Evolutionary conservation across 1,139 yeast genomes (phyloP), one percentile per base, ranked within the genome.

Genomic region (Scheffersomyces illinoinensis): DNA sequence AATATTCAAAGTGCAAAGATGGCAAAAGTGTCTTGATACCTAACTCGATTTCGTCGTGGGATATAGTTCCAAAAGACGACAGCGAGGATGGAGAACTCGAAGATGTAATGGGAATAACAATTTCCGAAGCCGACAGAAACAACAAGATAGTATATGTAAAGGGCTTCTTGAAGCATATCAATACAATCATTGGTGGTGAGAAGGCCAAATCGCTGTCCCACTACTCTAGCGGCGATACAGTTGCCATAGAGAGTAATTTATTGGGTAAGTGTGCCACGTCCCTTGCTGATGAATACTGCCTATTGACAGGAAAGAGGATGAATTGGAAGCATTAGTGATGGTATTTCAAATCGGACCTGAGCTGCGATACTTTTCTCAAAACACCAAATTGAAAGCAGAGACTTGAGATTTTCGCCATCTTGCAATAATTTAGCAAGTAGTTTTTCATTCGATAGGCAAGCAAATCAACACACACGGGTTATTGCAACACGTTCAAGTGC

Each of bases 1-100:
- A 50, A 0, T 52, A 53, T 18, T 50, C 57, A 12, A 52, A 61
- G 1, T 68, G 72, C 59, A 54, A 53, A 2, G 70, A 67, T 57
- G 71, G 71, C 6, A 67, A 65, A 55, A 64, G 63, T 50, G 71
- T 66, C 1, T 58, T 69, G 54, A 67, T 67, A 7, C 72, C 72
- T 0, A 69, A 68, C 56, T 65, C 70, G 26, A 64, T 69, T 19
- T 62, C 69, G 2, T 66, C 60, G 57, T 68, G 71, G 70, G 59
- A 60, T 24, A 14, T 46, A 1, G 46, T 39, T 7, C 53, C 51
- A 4, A 46, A 53, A 10, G 54, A 48, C 4, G 50, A 21, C 19
- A n/a, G 23, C 14, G 12, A 10, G 21, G 17, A 47, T 7, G 20
- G 20, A 10, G 21, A 10, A 17, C 17, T 19, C 14, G 50, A 47